These are phyloP conservation scores for Candida silvicultrix DNA, from an alignment of 805 yeast species.

Conservation along the genomic window DNA sequence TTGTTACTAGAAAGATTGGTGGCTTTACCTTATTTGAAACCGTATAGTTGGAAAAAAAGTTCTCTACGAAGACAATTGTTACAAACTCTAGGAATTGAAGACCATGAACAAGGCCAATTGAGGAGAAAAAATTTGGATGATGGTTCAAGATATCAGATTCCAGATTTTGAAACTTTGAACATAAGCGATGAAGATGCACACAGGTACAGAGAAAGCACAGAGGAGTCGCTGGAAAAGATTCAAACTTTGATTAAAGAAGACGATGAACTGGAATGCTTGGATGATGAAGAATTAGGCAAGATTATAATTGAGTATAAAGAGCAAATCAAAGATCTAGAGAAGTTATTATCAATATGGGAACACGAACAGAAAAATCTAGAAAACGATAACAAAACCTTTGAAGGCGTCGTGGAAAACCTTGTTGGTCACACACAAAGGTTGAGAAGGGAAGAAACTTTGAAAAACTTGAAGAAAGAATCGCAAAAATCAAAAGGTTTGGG, in stretches of 20 bases:
- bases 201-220: constrained; percentile 18
- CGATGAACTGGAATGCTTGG: constrained; percentile 20
- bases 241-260: constrained; percentile 9
- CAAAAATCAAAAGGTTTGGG: constrained; percentile 12
- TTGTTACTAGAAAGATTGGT: constrained; percentile 42
- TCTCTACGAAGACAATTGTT: constrained; percentile 58
- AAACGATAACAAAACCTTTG: constrained; percentile 70
- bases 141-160: constrained; percentile 14
- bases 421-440: constrained; percentile 86
- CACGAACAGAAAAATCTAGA: constrained; percentile 40
- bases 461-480: constrained; percentile 26
- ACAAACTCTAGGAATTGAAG: constrained; percentile 64
- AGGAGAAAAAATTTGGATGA: constrained; percentile 17
- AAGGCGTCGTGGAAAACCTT: constrained; percentile 81
- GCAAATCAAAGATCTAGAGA: constrained; percentile 32
- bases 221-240: constrained; percentile 13
- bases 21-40: constrained; percentile 41
- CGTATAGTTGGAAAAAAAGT: constrained; percentile 66
- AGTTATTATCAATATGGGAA: constrained; percentile 43
- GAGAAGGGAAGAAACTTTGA: constrained; percentile 43
- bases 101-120: constrained; percentile 51
- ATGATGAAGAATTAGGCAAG: constrained; percentile 28
- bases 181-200: constrained; percentile 27
- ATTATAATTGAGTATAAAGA: constrained; percentile 28
- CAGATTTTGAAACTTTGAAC: constrained; percentile 23